Evolutionary conservation across 2,329 filamentous ascomycete genomes (phyloP).

Genomic region (Diaporthe batatas): DNA sequence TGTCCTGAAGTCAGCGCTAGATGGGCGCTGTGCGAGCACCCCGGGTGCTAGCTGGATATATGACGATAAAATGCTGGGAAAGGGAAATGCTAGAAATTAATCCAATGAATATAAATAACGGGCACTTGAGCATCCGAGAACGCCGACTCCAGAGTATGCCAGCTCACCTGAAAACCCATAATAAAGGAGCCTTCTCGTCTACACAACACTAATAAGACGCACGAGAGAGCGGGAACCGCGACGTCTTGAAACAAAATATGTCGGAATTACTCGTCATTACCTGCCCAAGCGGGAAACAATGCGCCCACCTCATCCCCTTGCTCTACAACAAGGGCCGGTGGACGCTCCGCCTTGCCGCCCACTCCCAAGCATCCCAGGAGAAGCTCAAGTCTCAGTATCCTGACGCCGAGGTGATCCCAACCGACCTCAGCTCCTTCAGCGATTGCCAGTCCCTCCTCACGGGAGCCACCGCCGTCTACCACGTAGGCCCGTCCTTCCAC

Average conservation of each 20-base stretch:
- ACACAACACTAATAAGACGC: background rate
- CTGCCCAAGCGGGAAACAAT: slow-evolving; percentile 55
- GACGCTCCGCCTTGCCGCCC: slow-evolving; percentile 51
- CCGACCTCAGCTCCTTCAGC: slow-evolving; percentile 5
- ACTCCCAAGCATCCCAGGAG: slow-evolving; percentile 47
- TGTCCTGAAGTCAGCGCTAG: slow-evolving; percentile 26
- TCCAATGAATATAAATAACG: background rate
- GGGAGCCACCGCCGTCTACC: slow-evolving; percentile 48
- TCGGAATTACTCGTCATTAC: slow-evolving; percentile 54
- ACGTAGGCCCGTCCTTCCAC: slow-evolving; percentile 53
- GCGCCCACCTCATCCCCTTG: slow-evolving; percentile 51
- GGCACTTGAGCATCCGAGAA: background rate
- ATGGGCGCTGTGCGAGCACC: background rate
- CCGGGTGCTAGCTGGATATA: background rate
- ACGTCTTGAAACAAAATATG: background rate
- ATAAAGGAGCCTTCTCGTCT: accelerated
- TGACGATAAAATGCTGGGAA: background rate
- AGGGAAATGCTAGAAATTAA: background rate
- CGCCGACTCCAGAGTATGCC: too few species aligned
- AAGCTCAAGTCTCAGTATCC: slow-evolving; percentile 50
- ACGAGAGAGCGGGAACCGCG: too few species aligned
- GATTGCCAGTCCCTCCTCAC: slow-evolving; percentile 5
- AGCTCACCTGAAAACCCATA: too few species aligned
- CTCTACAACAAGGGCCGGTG: slow-evolving; percentile 49
- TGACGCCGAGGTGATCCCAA: slow-evolving; percentile 49